These are phyloP conservation scores for Calocybe gangraenosa DNA, from an alignment of 768 basidiomycete species.

Conservation along the genomic window DNA sequence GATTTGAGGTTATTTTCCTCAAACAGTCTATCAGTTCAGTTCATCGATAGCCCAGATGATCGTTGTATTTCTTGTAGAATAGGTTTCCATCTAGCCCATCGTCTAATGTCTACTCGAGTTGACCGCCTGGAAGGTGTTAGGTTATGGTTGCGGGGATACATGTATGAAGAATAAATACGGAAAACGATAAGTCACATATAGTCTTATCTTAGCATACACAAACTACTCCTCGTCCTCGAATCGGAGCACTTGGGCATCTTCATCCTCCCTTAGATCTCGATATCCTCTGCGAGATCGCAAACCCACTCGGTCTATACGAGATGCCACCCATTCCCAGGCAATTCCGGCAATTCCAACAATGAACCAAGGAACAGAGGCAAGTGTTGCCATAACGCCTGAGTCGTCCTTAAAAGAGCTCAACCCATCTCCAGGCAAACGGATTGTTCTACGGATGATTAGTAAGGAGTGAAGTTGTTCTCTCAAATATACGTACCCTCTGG, in stretches of 20 bases:
- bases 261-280: slow-evolving; percentile 75
- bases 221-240: slow-evolving; percentile 73
- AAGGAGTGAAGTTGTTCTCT: no score
- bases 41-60: no score
- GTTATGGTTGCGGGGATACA: neutral
- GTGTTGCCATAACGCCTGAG: slow-evolving; percentile 56
- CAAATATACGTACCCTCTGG: slow-evolving; percentile 61
- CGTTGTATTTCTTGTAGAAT: no score
- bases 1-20: no score
- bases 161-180: slow-evolving; percentile 1
- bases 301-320: slow-evolving; percentile 37
- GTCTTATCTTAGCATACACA: neutral
- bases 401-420: slow-evolving; percentile 29
- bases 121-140: neutral
- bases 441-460: slow-evolving; percentile 50
- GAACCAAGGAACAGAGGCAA: slow-evolving; percentile 91
- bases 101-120: no score
- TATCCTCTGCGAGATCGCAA: slow-evolving; percentile 61
- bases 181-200: neutral
- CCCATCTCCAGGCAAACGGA: slow-evolving; percentile 68
- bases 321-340: slow-evolving; percentile 62
- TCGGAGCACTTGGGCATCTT: slow-evolving; percentile 81
- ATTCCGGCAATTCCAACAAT: slow-evolving; percentile 74
- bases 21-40: no score
- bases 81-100: no score